phyloP scores from a whole-genome alignment of 225 moss, liverwort and hornwort genomes.

The Physcomitrellopsis africana region DNA sequence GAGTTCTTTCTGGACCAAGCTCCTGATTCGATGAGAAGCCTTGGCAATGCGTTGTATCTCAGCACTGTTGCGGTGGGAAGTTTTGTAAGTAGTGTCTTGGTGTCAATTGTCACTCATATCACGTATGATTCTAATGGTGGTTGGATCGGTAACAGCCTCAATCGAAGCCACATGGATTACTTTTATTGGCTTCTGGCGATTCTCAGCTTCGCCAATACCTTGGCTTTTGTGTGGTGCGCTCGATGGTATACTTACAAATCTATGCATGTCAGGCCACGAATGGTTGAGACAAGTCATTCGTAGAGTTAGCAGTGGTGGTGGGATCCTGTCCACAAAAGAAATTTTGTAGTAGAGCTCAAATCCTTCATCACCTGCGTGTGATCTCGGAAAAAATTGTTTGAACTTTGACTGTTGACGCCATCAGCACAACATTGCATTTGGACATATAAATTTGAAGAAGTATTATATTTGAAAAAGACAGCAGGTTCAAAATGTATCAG shows the following conservation, averaged over 20 bases:
- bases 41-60: constrained; percentile 92
- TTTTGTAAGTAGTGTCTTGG: constrained; percentile 90
- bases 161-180: constrained; percentile 91
- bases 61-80: constrained; percentile 96
- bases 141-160: constrained; percentile 95
- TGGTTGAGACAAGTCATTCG: constrained; percentile 14
- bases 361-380: too few relatives aligned
- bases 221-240: constrained; percentile 67
- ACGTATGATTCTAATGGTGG: constrained; percentile 85
- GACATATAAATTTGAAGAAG: too few relatives aligned
- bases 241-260: constrained; percentile 78
- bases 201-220: constrained; percentile 68
- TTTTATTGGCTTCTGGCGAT: constrained; percentile 91
- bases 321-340: constrained; percentile 6
- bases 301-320: not conserved
- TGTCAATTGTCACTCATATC: constrained; percentile 74
- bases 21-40: constrained; percentile 95
- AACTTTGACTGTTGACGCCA: too few relatives aligned
- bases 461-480: too few relatives aligned
- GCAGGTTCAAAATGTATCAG: too few relatives aligned
- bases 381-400: too few relatives aligned
- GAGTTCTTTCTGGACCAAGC: constrained; percentile 97
- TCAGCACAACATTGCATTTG: too few relatives aligned
- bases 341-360: constrained; percentile 36
- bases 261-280: constrained; percentile 17